phyloP scores from a whole-genome alignment of 257 asterid genomes.

The Solanum microdontum region DNA sequence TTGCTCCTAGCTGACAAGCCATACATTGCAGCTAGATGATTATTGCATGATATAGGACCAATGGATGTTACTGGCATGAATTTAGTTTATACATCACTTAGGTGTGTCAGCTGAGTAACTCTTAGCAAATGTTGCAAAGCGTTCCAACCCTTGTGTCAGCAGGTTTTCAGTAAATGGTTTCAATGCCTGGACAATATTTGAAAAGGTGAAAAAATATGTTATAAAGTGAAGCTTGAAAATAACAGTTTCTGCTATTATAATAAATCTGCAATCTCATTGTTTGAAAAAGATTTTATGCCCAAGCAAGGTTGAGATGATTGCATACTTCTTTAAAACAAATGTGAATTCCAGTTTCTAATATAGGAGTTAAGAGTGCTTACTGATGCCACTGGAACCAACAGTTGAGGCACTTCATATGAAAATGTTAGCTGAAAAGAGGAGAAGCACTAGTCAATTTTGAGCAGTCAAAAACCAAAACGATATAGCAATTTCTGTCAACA shows the following conservation, averaged over 20 bases:
- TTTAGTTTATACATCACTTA: constrained; percentile 5
- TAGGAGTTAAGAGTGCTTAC: constrained; percentile 32
- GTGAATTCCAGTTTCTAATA: not conserved
- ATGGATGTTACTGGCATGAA: not conserved
- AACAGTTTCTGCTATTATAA: not conserved
- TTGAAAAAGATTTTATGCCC: not conserved
- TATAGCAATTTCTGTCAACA: not conserved
- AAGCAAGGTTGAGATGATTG: not conserved
- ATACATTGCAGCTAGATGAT: not conserved
- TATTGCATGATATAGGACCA: not conserved
- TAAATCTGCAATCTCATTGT: not conserved
- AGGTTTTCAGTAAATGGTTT: constrained; percentile 69
- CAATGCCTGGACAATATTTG: constrained; percentile 37
- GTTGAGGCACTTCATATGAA: constrained; percentile 90
- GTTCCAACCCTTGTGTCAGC: constrained; percentile 54
- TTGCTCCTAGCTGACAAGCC: not conserved
- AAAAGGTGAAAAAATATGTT: not conserved
- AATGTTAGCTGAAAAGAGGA: constrained; percentile 59
- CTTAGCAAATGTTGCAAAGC: constrained; percentile 49
- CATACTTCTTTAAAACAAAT: not conserved
- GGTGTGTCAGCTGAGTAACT: constrained; percentile 35
- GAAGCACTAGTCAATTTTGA: not conserved
- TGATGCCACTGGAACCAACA: constrained; percentile 83
- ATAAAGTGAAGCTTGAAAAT: not conserved
- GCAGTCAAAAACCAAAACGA: not conserved